A percentile compares a stretch with the other conserved stretches of the same genome.
Conservation (phyloP, 148 eudicot species). For the Persicaria maculosa region DNA sequence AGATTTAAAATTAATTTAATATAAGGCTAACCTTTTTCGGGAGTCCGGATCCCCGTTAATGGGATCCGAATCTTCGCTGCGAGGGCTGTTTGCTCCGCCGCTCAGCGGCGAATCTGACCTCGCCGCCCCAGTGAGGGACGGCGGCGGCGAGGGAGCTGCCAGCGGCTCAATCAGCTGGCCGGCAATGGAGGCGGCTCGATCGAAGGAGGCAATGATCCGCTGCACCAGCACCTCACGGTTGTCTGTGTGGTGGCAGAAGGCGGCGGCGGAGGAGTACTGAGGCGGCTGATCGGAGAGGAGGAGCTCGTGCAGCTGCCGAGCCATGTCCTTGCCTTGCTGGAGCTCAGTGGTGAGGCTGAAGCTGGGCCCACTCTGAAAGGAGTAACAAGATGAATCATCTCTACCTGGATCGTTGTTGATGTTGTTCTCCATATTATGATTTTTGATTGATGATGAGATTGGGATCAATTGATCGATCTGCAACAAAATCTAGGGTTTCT, state of each 20-base stretch:
- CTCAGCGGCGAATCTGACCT: not conserved
- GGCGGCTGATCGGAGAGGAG: not conserved
- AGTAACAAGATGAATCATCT: not conserved
- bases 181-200: slow-evolving; percentile 8
- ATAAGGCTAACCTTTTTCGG: not conserved
- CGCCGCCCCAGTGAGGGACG: not conserved
- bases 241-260: not conserved
- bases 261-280: not conserved
- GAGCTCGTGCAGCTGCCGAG: slow-evolving; percentile 8
- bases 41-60: not conserved
- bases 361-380: not conserved
- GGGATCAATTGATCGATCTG: too few species aligned
- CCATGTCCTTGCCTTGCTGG: slow-evolving; percentile 4
- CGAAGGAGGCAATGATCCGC: slow-evolving; percentile 6
- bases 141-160: not conserved
- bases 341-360: not conserved
- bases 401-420: not conserved
- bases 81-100: not conserved
- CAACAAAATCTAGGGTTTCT: too few species aligned
- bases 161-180: not conserved
- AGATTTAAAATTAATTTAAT: too few species aligned
- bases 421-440: not conserved
- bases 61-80: not conserved
- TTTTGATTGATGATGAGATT: too few species aligned
- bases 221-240: not conserved